Evolutionary conservation across 345 rosid genomes (phyloP), one percentile per base, ranked within the genome.

Genomic region (Psidium guajava): DNA sequence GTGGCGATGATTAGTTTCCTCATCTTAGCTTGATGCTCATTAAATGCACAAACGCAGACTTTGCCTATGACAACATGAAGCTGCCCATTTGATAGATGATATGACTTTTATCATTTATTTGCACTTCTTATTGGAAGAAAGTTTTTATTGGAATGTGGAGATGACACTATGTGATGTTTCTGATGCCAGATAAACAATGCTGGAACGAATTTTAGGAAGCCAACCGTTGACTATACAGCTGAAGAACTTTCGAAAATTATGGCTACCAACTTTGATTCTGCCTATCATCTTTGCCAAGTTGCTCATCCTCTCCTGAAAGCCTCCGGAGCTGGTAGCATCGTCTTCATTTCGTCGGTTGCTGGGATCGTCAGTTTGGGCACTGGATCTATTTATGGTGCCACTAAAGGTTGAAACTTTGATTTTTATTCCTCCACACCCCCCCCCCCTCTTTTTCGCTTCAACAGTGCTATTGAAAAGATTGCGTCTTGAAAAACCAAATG

Each of bases 311-410:
- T 97, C 88, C 84, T 97, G 24, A 97, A 97, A 90, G 92, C 94
- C 36, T 95, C 99, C 49, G 96, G 98, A 13, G 89, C 56, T 0
- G 99, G 98, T 83, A 95, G 90, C 93, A 89, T 95, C 84, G 95
- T 97, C 54, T 95, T 93, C 92, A 95, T 94, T 84, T 96, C 99
- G 81, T 97, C 99, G 52, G 98, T 96, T 52, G 95, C 86, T 12
- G 98, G 98, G 42, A 47, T 92, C 15, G 47, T 85, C 52, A 89
- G 88, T 88, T 0, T 94, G 80, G 86, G 90, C n/a, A 91, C 86
- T 61, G 96, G 98, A 69, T 91, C 98, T 69, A 84, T 96, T 84
- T 97, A 96, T 73, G 96, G 90, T 84, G 89, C 97, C 54, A 88
- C 90, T 61, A 97, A 97, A 92, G 98, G 99, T 94, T 24, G 86